Conservation (phyloP, 139 green algal species). For the Micractinium conductrix region DNA sequence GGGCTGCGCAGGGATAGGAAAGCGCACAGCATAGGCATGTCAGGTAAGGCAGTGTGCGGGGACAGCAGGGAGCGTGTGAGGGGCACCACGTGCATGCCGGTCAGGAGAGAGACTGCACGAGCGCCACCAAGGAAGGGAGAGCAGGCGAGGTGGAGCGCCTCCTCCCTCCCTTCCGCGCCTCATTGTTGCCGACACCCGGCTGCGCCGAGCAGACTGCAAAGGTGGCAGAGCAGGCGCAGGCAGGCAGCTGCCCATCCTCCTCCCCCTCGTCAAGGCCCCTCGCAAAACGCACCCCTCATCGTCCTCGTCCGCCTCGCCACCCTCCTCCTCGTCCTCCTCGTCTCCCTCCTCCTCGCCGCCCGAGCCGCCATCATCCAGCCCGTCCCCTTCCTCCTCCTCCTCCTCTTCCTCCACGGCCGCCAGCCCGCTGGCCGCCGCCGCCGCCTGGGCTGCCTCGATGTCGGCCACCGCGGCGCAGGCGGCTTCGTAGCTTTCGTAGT, state of each 20-base stretch:
- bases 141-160: no score
- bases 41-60: no score
- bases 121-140: no score
- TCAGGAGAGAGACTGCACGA: no score
- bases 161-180: no score
- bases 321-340: background rate
- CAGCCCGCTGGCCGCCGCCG: slow-evolving; percentile 42
- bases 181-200: no score
- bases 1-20: no score
- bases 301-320: slow-evolving; percentile 43
- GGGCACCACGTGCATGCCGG: no score
- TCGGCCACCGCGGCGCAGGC: slow-evolving; percentile 63
- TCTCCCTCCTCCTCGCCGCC: slow-evolving; percentile 29
- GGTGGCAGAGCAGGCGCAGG: no score
- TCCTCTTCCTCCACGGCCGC: slow-evolving; percentile 54
- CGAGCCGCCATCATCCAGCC: slow-evolving; percentile 25
- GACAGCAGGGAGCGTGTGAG: no score
- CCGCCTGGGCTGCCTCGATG: slow-evolving; percentile 63
- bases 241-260: slow-evolving; percentile 43
- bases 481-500: slow-evolving; percentile 63
- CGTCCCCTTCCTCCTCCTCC: slow-evolving; percentile 36
- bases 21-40: no score
- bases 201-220: slow-evolving; percentile 26
- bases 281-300: slow-evolving; percentile 48
- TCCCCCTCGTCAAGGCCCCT: slow-evolving; percentile 22